Evolutionary conservation across 1,139 yeast species (phyloP), one percentile per base, ranked within the genome.

Genomic region (Pneumocystis canis): DNA sequence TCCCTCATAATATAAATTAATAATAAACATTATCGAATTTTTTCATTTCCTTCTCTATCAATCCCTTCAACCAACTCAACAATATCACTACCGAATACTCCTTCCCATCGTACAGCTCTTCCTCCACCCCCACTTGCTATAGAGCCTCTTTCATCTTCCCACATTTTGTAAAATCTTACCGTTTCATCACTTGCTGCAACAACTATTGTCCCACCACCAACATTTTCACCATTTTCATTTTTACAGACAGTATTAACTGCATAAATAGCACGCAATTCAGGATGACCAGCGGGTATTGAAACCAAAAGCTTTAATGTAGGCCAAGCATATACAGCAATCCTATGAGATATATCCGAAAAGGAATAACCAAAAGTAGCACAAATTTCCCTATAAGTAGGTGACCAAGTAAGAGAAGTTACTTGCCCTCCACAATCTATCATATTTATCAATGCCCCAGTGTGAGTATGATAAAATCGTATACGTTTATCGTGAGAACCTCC

Each of bases 401-500:
- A 85, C 97, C 97, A 90, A 20, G 81, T 76, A 35, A 90, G 73
- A 0, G 92, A 81, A 0, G 96, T 89, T 6, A 90, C 79, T 71
- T 90, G 97, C 0, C 87, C 85, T 32, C 79, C 78, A 0, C 94
- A 84, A 62, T 78, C 75, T 59, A 77, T 72, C 41, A 82, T 76
- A 9, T 78, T 76, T 40, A 89, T 73, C 58, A 87, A 72, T 0
- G 92, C 84, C 0, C 96, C 96, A 0, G 92, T 78, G 2, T 75
- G 75, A 0, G 92, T 80, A 72, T 90, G 95, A 96, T 96, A 89
- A 71, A 89, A 87, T 62, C 89, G 76, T 25, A 84, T 77, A 37
- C 85, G 82, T 64, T 90, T 82, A 73, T 90, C 97, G 4, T 94
- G 89, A 0, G 96, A 87, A 39, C 97, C 97, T 37, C 97, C 97